A percentile compares a stretch with the other conserved stretches of the same genome.
phyloP scores from a whole-genome alignment of 495 filamentous ascomycete genomes.

The Aspergillus ellipticus region DNA sequence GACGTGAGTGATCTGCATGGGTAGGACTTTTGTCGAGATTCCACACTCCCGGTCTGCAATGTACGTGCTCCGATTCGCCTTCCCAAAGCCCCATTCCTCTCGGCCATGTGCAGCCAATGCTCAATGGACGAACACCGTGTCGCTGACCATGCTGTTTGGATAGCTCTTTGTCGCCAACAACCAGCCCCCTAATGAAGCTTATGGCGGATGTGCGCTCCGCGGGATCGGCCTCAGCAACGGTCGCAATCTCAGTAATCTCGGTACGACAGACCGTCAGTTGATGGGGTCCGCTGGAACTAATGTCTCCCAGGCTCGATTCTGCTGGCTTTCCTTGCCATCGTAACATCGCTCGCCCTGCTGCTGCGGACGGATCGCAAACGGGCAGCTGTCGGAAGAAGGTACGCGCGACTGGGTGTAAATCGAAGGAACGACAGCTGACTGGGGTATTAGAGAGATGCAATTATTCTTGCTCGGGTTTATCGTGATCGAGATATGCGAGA shows the following conservation, averaged over 20 bases:
- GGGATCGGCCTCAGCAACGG: conserved; percentile 68
- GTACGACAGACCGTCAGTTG: conserved; percentile 45
- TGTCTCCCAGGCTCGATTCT: conserved; percentile 79
- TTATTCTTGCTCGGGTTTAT: conserved; percentile 85
- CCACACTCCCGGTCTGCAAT: conserved; percentile 94
- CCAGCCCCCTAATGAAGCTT: conserved; percentile 48
- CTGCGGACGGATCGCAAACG: conserved; percentile 85
- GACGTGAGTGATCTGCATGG: conserved; percentile 17
- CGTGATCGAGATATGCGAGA: conserved; percentile 88
- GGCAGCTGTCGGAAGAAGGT: conserved; percentile 94
- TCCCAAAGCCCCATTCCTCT: background rate
- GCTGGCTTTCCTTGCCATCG: conserved; percentile 72
- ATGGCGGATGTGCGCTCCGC: conserved; percentile 63
- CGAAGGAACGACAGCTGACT: background rate
- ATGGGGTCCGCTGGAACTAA: background rate
- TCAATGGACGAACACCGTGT: conserved; percentile 9
- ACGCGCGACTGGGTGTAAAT: conserved; percentile 15
- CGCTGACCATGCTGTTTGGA: conserved; percentile 19
- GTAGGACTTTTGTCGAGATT: conserved; percentile 93
- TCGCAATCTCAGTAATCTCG: conserved; percentile 74
- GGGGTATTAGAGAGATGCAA: conserved; percentile 79
- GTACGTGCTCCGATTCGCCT: conserved; percentile 52
- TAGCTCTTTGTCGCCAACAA: conserved; percentile 50
- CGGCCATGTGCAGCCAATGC: background rate
- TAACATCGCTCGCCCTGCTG: conserved; percentile 59